These are phyloP conservation scores for Drechslerella stenobrocha DNA, from an alignment of 2,329 filamentous ascomycete species.

Conservation along the genomic window DNA sequence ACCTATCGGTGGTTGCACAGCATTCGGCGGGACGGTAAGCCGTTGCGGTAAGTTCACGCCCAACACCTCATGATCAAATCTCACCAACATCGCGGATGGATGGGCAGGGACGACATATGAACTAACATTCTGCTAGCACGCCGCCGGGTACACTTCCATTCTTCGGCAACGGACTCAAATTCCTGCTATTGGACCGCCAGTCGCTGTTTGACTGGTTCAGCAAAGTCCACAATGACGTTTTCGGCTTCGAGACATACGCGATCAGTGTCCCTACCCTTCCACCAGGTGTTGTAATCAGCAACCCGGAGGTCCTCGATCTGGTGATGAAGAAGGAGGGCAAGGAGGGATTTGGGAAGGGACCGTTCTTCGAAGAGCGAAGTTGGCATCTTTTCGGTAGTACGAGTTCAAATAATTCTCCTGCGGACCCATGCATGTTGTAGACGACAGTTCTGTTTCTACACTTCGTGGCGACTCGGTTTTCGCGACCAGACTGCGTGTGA, in stretches of 20 bases:
- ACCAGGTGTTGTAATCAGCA: conserved; percentile 66
- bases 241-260: conserved; percentile 66
- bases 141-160: conserved; percentile 35
- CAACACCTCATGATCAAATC: conserved; percentile 1
- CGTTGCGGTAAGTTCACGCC: conserved; percentile 24
- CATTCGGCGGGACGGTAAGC: conserved; percentile 22
- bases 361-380: conserved; percentile 65
- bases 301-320: conserved; percentile 66
- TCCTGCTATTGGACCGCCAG: conserved; percentile 35
- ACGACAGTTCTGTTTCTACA: neutral
- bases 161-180: conserved; percentile 42
- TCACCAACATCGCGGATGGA: neutral
- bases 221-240: conserved; percentile 52
- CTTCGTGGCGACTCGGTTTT: neutral
- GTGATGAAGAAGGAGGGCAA: conserved; percentile 64
- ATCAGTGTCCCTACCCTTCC: conserved; percentile 67
- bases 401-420: conserved; percentile 31
- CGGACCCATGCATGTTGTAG: neutral
- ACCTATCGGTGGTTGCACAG: conserved; percentile 26
- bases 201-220: conserved; percentile 47
- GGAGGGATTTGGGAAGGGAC: conserved; percentile 64
- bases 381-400: conserved; percentile 65
- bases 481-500: neutral
- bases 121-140: conserved; percentile 4
- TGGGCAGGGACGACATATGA: neutral